Evolutionary conservation across 495 filamentous ascomycete species (phyloP).

Genomic region (Penicillium herquei): DNA sequence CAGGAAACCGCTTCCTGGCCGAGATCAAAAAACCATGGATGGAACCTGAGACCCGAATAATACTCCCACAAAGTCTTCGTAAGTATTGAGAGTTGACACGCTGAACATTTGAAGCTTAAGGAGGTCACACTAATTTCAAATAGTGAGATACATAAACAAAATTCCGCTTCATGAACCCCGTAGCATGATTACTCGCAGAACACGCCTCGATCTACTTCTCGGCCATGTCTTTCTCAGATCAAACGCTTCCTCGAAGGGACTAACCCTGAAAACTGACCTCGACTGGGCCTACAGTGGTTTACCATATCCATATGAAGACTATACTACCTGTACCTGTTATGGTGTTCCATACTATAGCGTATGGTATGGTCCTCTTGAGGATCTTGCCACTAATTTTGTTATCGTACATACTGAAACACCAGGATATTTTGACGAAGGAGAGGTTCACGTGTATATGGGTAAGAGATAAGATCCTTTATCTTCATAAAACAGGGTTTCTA

Average conservation of each 20-base stretch:
- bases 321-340: not conserved
- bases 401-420: slow-evolving; percentile 5
- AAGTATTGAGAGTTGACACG: not conserved
- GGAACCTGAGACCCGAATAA: not conserved
- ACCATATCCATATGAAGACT: not conserved
- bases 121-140: not conserved
- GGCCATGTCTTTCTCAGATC: not conserved
- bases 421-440: not conserved
- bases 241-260: not conserved
- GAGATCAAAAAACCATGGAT: not conserved
- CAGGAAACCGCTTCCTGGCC: not conserved
- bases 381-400: slow-evolving; percentile 4
- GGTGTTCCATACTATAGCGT: slow-evolving; percentile 7
- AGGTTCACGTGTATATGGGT: slow-evolving; percentile 7
- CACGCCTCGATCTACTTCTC: not conserved
- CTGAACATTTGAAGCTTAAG: not conserved
- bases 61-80: too few relatives aligned
- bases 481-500: not conserved
- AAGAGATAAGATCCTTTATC: not conserved
- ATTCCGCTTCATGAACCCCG: not conserved
- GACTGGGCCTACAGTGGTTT: not conserved
- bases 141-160: not conserved
- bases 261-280: not conserved
- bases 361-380: slow-evolving; percentile 2
- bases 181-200: not conserved